Percentiles rank a stretch among this genome's conserved stretches.
Conservation (phyloP, 306 rosid genomes). For the Macrotyloma uniflorum region DNA sequence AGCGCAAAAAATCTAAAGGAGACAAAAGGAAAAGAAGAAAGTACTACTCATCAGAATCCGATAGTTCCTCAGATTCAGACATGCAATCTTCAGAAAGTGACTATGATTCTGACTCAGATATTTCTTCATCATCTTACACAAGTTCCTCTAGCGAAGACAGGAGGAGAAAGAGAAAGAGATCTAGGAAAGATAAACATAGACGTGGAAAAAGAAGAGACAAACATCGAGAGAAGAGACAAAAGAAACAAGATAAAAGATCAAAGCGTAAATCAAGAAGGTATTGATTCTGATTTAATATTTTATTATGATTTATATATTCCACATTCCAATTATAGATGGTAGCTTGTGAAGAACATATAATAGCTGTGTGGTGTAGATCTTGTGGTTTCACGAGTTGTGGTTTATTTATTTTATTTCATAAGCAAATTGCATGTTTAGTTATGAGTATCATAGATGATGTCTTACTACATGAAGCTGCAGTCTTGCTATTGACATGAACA, state of each 20-base stretch:
- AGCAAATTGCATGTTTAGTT: neutral
- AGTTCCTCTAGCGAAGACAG: slow-evolving; percentile 87
- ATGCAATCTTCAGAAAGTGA: slow-evolving; percentile 73
- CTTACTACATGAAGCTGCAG: neutral
- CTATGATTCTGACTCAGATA: slow-evolving; percentile 75
- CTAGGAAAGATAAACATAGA: slow-evolving; percentile 67
- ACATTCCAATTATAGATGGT: neutral
- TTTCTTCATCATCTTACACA: slow-evolving; percentile 70
- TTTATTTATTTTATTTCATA: neutral
- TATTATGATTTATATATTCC: neutral
- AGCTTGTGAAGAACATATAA: neutral
- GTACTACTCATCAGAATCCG: slow-evolving; percentile 71
- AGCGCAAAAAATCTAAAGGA: slow-evolving; percentile 70
- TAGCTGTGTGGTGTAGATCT: neutral
- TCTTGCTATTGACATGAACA: neutral
- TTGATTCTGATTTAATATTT: neutral
- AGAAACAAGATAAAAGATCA: slow-evolving; percentile 65
- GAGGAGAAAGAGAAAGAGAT: slow-evolving; percentile 76
- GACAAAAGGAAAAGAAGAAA: slow-evolving; percentile 72
- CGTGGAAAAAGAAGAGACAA: slow-evolving; percentile 72
- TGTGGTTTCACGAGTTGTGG: neutral
- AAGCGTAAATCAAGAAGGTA: slow-evolving; percentile 79
- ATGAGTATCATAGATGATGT: neutral
- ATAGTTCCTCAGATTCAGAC: slow-evolving; percentile 82
- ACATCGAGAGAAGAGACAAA: slow-evolving; percentile 64